Evolutionary conservation across 2,329 filamentous ascomycete genomes (phyloP), one percentile per base, ranked within the genome.

Genomic region (Sporothrix protearum): DNA sequence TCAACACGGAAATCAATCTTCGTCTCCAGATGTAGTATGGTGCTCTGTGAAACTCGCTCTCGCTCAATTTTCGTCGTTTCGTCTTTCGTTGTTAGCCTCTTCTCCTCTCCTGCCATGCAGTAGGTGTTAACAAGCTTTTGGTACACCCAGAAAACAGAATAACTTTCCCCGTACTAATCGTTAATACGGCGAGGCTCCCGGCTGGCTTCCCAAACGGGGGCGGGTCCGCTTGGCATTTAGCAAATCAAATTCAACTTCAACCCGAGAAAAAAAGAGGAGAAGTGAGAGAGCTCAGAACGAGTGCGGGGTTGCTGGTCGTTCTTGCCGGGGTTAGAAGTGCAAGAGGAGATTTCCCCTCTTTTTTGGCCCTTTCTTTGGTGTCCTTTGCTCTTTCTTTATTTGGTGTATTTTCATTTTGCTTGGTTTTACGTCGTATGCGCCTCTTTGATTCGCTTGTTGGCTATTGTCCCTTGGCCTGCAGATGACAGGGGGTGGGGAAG

Each of bases 231-330:
- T 8, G 33, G 12, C 45, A n/a, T n/a, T n/a, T n/a, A n/a, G n/a
- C n/a, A n/a, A n/a, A n/a, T n/a, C n/a, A n/a, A n/a, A n/a, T n/a
- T n/a, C n/a, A n/a, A n/a, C 33, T 36, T 3, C 33, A 47, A 47
- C 1, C 19, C 42, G 25, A 22, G 49, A n/a, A 51, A 22, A 57
- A 57, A 57, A n/a, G 57, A 63, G 57, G 33, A 63, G 33, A 63
- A 63, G 10, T n/a, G 57, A 16, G 30, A 19, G 14, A n/a, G 64
- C 25, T 45, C 39, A 49, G 47, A 68, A 51, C 28, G 45, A 36
- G 47, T 68, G 64, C 64, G 64, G 64, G 64, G 64, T 68, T 68
- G 57, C n/a, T 67, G 25, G 63, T 49, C 39, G 61, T 67, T 68
- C 53, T 68, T 68, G 64, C 64, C 64, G 64, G 64, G 64, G 64